These are phyloP conservation scores for Radiomyces spectabilis DNA, from an alignment of 192 early-diverging fungal genomes.

Conservation along the genomic window DNA sequence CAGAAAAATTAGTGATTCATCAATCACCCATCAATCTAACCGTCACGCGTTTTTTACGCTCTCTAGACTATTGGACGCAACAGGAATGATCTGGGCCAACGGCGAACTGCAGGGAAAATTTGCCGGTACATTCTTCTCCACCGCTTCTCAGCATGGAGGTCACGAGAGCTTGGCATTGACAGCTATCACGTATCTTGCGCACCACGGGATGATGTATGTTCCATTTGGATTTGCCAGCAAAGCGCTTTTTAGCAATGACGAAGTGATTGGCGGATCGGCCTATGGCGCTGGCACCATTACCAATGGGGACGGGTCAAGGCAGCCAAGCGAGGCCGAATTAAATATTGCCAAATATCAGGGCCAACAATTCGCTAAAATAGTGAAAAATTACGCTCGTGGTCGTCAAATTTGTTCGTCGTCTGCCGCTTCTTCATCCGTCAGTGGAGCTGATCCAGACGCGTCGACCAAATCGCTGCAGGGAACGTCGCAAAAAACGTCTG, in stretches of 20 bases:
- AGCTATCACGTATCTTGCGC: slow-evolving; percentile 59
- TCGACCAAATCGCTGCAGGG: background rate
- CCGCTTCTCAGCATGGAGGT: slow-evolving; percentile 70
- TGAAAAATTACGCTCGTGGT: slow-evolving; percentile 16
- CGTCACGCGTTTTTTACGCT: background rate
- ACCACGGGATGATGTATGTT: slow-evolving; percentile 77
- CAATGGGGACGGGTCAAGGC: slow-evolving; percentile 34
- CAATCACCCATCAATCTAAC: background rate
- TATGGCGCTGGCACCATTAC: slow-evolving; percentile 26
- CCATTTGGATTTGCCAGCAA: slow-evolving; percentile 51
- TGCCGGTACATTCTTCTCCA: slow-evolving; percentile 68
- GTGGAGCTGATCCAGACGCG: background rate
- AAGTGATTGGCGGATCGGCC: slow-evolving; percentile 25
- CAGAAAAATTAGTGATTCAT: background rate
- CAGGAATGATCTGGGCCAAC: slow-evolving; percentile 29
- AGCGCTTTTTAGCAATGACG: slow-evolving; percentile 1
- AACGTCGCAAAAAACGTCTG: background rate
- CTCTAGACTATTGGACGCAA: slow-evolving; percentile 22
- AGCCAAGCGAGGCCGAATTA: slow-evolving; percentile 51
- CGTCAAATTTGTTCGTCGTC: background rate
- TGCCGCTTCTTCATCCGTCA: too few species aligned
- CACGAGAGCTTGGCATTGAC: slow-evolving; percentile 69
- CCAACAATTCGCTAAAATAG: slow-evolving; percentile 45
- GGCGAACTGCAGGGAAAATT: slow-evolving; percentile 63
- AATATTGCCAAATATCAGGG: slow-evolving; percentile 52